Conservation (phyloP, 805 yeast species). For the Wickerhamomyces ciferrii region DNA sequence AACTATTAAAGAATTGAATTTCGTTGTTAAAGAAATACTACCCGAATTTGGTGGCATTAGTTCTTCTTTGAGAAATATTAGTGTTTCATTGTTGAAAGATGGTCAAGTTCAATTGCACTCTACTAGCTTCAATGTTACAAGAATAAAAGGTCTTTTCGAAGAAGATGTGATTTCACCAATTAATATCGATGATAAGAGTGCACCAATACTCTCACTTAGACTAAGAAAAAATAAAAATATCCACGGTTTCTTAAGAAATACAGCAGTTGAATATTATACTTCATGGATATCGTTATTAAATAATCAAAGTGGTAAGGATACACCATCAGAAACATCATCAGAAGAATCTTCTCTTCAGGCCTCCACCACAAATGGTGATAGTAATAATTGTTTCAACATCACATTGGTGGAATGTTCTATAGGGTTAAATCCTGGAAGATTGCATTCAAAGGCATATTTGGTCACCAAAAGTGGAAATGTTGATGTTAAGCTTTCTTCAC, state of each 20-base stretch:
- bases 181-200: conserved; percentile 26
- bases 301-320: background rate
- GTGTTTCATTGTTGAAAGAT: conserved; percentile 11
- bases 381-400: conserved; percentile 10
- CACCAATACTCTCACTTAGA: conserved; percentile 37
- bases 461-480: conserved; percentile 49
- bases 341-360: background rate
- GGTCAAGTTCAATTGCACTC: conserved; percentile 14
- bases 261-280: conserved; percentile 53
- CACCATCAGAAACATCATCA: background rate
- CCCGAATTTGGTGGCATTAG: conserved; percentile 28
- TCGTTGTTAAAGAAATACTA: conserved; percentile 16
- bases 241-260: conserved; percentile 41
- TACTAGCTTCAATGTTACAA: conserved; percentile 6
- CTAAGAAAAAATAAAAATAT: conserved; percentile 27
- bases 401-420: conserved; percentile 46
- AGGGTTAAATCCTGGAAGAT: conserved; percentile 58
- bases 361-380: conserved; percentile 1
- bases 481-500: conserved; percentile 36
- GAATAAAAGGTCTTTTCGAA: conserved; percentile 3
- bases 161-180: conserved; percentile 30
- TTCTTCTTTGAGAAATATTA: conserved; percentile 10
- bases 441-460: conserved; percentile 48
- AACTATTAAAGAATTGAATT: conserved; percentile 6
- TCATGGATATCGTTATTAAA: conserved; percentile 48